phyloP scores from a whole-genome alignment of 23 red algal species.

The Porphyridium purpureum region DNA sequence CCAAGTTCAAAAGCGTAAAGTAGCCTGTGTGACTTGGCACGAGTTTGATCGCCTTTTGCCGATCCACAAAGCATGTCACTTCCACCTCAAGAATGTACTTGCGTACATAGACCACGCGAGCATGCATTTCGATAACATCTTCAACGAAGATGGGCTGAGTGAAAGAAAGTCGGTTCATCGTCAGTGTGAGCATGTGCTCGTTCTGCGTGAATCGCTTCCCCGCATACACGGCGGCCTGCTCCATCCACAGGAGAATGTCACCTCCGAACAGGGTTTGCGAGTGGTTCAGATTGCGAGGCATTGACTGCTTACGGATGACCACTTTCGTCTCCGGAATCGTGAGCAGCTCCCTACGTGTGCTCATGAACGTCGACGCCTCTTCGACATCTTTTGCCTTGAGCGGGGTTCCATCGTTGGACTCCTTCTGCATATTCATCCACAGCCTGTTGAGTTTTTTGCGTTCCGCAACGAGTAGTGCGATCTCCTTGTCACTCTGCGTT shows the following conservation, averaged over 20 bases:
- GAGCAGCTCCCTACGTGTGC: not conserved
- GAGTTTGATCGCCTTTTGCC: not conserved
- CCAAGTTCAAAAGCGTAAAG: conserved; percentile 5
- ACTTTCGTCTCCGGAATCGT: not conserved
- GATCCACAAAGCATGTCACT: not conserved
- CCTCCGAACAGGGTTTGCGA: conserved; percentile 1
- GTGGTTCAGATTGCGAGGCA: conserved; percentile 3
- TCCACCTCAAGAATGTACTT: conserved; percentile 3
- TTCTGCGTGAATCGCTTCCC: conserved; percentile 1
- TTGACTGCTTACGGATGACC: conserved; percentile 3
- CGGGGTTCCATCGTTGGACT: not conserved
- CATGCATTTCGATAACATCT: conserved; percentile 1
- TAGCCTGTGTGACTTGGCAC: not conserved
- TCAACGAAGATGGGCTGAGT: not conserved
- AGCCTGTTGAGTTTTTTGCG: not conserved
- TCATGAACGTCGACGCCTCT: not conserved
- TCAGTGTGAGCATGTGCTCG: not conserved
- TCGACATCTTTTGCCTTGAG: not conserved
- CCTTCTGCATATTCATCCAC: conserved; percentile 3
- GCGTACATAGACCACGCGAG: conserved; percentile 5
- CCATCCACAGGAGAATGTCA: conserved; percentile 1
- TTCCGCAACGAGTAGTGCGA: not conserved
- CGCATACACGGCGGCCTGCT: not conserved
- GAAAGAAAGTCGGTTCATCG: conserved; percentile 4
- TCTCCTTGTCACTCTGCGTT: not conserved